phyloP scores from a whole-genome alignment of 2,329 filamentous ascomycete species.

The Massarina eburnea region DNA sequence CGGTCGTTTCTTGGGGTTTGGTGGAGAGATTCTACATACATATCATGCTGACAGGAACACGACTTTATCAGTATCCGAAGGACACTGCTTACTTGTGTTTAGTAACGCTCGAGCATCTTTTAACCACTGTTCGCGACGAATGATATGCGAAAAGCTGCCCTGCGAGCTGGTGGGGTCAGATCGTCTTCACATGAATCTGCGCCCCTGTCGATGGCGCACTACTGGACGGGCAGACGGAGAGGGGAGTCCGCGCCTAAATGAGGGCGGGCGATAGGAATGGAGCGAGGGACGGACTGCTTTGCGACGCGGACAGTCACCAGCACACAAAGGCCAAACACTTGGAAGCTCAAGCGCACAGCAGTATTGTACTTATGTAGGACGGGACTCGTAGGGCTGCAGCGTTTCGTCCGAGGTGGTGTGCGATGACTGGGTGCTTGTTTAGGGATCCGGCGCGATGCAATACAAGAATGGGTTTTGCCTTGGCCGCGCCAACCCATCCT shows the following conservation, averaged over 20 bases:
- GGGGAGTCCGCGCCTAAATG: slow-evolving; percentile 19
- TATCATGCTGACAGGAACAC: no score
- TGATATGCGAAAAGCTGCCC: no score
- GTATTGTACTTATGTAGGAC: neutral
- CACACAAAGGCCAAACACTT: no score
- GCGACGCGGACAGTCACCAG: neutral
- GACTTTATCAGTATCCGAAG: no score
- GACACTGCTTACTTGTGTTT: no score
- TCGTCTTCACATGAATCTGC: slow-evolving; percentile 21
- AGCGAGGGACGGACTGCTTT: neutral
- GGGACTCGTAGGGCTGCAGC: slow-evolving; percentile 4
- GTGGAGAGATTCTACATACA: no score
- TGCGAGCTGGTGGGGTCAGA: slow-evolving; percentile 27
- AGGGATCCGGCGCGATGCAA: slow-evolving; percentile 5
- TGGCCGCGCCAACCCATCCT: slow-evolving; percentile 3
- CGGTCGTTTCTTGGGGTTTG: no score
- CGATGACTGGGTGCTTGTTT: slow-evolving; percentile 14
- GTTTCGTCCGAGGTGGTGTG: neutral
- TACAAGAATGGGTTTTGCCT: slow-evolving; percentile 19
- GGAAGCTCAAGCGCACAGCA: neutral
- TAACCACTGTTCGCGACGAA: no score
- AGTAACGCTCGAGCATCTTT: no score
- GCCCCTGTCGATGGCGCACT: slow-evolving; percentile 16
- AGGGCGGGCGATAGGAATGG: neutral
- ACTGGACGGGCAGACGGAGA: slow-evolving; percentile 26